Evolutionary conservation across 371 early-diverging fungal genomes (phyloP), one percentile per base, ranked within the genome.

Genomic region (Apophysomyces elegans): DNA sequence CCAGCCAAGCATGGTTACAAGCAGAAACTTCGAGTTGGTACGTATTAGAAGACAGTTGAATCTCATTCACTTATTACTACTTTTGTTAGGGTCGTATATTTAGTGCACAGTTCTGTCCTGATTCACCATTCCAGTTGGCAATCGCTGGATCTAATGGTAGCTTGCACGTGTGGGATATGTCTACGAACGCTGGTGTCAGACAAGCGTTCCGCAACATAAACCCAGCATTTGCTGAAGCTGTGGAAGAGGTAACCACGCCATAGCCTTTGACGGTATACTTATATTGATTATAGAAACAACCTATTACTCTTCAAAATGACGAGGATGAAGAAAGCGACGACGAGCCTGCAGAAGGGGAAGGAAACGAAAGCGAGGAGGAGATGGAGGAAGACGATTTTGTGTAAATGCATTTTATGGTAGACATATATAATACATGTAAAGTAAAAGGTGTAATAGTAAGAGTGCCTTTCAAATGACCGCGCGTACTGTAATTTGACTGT

Each of bases 101-200:
- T 76, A 80, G 91, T 26, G 75, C 91, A 4, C 79, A 80, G 26
- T 96, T 96, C 83, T 94, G 93, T 69, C 91, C 93, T 4, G 97
- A 98, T 78, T 84, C 93, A 32, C 92, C 95, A 16, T 88, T 87
- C 76, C 79, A 90, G 44, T 61, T 96, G 59, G 94, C 96, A 5
- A 87, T 94, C 54, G 93, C 90, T 47, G 99, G 99, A 36, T 92
- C 92, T 5, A 85, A 84, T 16, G 98, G 97, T 67, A 91, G 91
- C 62, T 81, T 96, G 57, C 86, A 91, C 36, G 84, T 99, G 7
- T 96, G 97, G 96, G 95, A 99, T 69, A 78, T 97, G 75, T 86
- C 90, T 36, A 88, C 90, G 8, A 98, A 95, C 68, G 88, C 89
- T 16, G 90, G 90, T 61, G 87, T 97, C 5, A 83, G 94, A 62